These are phyloP conservation scores for Nepenthes gracilis DNA, from an alignment of 148 eudicot genomes.

Conservation along the genomic window DNA sequence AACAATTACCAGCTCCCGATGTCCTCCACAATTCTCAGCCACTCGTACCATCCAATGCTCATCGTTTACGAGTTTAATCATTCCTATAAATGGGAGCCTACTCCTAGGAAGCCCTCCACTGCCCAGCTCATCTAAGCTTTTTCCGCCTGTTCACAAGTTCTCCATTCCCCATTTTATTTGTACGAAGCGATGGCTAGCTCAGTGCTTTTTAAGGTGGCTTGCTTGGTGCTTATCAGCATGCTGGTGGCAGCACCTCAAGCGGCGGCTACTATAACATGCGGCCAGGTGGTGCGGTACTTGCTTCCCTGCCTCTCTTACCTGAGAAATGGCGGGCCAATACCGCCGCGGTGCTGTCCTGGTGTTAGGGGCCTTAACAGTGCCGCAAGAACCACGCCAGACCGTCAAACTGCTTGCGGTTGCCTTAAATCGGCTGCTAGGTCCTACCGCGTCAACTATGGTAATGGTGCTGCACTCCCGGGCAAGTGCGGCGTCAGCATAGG, in stretches of 20 bases:
- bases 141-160: no score
- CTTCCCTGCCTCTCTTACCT: conserved; percentile 23
- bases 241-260: conserved; percentile 12
- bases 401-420: conserved; percentile 22
- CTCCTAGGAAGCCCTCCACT: no score
- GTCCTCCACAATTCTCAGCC: no score
- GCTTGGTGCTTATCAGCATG: background rate
- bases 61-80: no score
- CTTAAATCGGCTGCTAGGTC: conserved; percentile 11
- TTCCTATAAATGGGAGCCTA: no score
- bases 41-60: no score
- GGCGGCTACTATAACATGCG: conserved; percentile 15
- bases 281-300: conserved; percentile 5
- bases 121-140: no score
- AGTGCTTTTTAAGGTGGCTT: background rate
- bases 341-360: conserved; percentile 20
- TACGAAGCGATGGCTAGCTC: background rate
- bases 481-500: conserved; percentile 16
- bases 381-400: conserved; percentile 11
- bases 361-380: conserved; percentile 7
- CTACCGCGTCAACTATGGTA: conserved; percentile 10
- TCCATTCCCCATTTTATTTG: background rate
- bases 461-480: conserved; percentile 13
- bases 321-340: conserved; percentile 13
- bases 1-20: no score